phyloP scores from a whole-genome alignment of 2,329 filamentous ascomycete genomes.

The Xylaria sp. region DNA sequence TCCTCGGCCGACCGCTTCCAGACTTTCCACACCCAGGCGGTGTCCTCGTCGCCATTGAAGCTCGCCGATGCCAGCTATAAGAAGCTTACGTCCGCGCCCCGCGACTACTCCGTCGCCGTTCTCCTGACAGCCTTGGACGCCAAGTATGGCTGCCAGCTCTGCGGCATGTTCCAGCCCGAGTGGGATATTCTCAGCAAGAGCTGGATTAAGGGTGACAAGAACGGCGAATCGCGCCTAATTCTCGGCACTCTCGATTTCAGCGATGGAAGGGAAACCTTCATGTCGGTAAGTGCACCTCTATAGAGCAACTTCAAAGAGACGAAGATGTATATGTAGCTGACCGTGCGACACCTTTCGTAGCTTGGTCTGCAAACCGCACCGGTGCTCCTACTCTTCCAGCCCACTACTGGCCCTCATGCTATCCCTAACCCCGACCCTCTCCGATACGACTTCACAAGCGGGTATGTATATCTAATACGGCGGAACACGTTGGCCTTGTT shows the following conservation, averaged over 20 bases:
- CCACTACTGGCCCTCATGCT: constrained; percentile 84
- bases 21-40: constrained; percentile 75
- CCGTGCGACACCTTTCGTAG: constrained; percentile 58
- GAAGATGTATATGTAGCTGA: constrained; percentile 21
- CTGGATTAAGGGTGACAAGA: constrained; percentile 87
- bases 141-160: constrained; percentile 86
- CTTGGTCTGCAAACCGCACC: constrained; percentile 94
- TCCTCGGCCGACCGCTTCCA: constrained; percentile 71
- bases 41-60: constrained; percentile 75
- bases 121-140: constrained; percentile 88
- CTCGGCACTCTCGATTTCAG: constrained; percentile 90
- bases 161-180: constrained; percentile 91
- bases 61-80: constrained; percentile 81
- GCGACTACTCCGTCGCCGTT: constrained; percentile 85
- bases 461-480: constrained; percentile 64
- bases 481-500: constrained; percentile 12
- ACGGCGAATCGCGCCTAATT: constrained; percentile 75
- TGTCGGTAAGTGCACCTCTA: constrained; percentile 72
- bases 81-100: constrained; percentile 77
- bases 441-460: constrained; percentile 85
- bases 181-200: constrained; percentile 88
- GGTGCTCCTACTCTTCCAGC: constrained; percentile 86
- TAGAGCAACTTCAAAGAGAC: constrained; percentile 12
- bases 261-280: constrained; percentile 85
- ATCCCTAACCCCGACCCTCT: constrained; percentile 74